Conservation (phyloP, 2,329 filamentous ascomycete species). For the Lojkania enalia region DNA sequence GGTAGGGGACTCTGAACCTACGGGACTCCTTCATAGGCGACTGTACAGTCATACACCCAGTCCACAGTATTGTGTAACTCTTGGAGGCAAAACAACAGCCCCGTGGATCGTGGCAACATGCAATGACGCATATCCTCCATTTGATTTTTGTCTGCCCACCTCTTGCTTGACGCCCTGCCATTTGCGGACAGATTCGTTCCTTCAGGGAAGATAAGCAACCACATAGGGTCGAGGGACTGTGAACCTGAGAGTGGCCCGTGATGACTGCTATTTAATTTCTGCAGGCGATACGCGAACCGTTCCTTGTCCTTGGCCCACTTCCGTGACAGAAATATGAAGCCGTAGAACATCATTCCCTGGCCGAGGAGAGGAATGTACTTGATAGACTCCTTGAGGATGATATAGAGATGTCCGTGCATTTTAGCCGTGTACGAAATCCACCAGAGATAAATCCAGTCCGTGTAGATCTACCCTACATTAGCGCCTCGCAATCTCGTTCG, state of each 20-base stretch:
- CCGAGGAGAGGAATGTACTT: constrained; percentile 82
- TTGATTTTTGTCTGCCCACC: constrained; percentile 75
- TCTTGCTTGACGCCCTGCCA: constrained; percentile 67
- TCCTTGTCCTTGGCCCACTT: constrained; percentile 82
- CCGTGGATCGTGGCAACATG: constrained; percentile 78
- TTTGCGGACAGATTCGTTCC: constrained; percentile 82
- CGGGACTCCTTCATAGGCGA: constrained; percentile 93
- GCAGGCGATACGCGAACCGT: constrained; percentile 72
- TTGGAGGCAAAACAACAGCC: constrained; percentile 76
- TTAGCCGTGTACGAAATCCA: constrained; percentile 80
- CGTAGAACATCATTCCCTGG: constrained; percentile 80
- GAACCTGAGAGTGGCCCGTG: constrained; percentile 43
- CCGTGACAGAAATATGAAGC: constrained; percentile 91
- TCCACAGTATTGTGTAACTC: constrained; percentile 75
- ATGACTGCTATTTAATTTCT: constrained; percentile 65
- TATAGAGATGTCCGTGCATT: constrained; percentile 85
- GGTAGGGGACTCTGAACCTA: constrained; percentile 56
- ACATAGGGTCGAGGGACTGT: constrained; percentile 74
- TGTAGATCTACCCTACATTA: constrained; percentile 65
- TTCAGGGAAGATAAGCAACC: constrained; percentile 85
- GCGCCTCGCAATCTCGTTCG: not conserved
- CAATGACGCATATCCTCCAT: constrained; percentile 70
- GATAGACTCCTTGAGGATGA: constrained; percentile 85
- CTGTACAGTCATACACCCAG: constrained; percentile 89
- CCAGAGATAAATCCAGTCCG: constrained; percentile 93